Base-by-base conservation (phyloP, 2,329 filamentous ascomycete species). In the Exophiala bonariae region DNA sequence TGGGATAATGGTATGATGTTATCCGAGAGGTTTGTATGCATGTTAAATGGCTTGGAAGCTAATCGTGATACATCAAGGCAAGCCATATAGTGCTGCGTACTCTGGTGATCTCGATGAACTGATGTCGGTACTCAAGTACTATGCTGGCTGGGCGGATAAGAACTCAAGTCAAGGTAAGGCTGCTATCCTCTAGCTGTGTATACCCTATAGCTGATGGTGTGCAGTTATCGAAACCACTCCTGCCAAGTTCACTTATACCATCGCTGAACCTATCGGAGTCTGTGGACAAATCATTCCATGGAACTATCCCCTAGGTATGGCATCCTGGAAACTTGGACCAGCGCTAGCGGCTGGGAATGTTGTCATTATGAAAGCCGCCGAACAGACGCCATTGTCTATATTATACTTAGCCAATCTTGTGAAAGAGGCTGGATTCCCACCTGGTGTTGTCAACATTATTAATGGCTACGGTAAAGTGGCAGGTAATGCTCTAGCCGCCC, bases 1-100 rank as follows among this genome's bases (percentile, higher is more conserved):
- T 85, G 87, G 76, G 87, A 93, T 65, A 91, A 89, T 61, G 88
- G n/a, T n/a, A n/a, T n/a, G n/a, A n/a, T n/a, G n/a, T n/a, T n/a
- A n/a, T n/a, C n/a, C n/a, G n/a, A n/a, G n/a, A n/a, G n/a, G n/a
- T n/a, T n/a, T n/a, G n/a, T n/a, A n/a, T n/a, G n/a, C n/a, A n/a
- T n/a, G n/a, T n/a, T n/a, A n/a, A n/a, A n/a, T n/a, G n/a, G n/a
- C n/a, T n/a, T n/a, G n/a, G n/a, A n/a, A n/a, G n/a, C n/a, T n/a
- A n/a, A n/a, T n/a, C n/a, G n/a, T n/a, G n/a, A n/a, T n/a, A n/a
- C n/a, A n/a, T n/a, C n/a, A n/a, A n/a, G n/a, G 86, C 63, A 90
- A 92, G 66, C 83, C 86, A 3, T 87, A 87, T 65, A 67, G 72
- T 2, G 79, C 82, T 11, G 78, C 85, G 2, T 68, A 83, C n/a